phyloP scores from a whole-genome alignment of 2,329 filamentous ascomycete species.

The Amauroascus verrucosus region DNA sequence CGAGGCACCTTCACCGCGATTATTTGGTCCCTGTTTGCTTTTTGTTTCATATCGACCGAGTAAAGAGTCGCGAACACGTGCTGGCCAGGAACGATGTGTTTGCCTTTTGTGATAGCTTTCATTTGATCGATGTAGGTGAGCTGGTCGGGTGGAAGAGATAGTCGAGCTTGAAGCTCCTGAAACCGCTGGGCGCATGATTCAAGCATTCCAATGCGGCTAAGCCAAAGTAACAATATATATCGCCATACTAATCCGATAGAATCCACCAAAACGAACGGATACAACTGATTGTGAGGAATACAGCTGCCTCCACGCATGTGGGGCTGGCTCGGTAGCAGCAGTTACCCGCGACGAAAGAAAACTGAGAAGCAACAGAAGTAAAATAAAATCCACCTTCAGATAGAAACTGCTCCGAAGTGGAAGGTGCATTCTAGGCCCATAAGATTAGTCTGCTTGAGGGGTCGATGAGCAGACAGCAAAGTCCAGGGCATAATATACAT shows the following conservation, averaged over 20 bases:
- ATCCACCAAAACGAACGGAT: background rate
- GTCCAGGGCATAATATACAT: background rate
- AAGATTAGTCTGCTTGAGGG: background rate
- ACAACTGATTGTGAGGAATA: background rate
- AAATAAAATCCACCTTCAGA: background rate
- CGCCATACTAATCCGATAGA: background rate
- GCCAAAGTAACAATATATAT: background rate
- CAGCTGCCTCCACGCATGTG: background rate
- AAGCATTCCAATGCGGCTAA: background rate
- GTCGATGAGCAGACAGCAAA: background rate
- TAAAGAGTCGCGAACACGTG: slow-evolving; percentile 12
- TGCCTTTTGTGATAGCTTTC: background rate
- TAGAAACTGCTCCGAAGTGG: background rate
- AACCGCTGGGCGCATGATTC: slow-evolving; percentile 10
- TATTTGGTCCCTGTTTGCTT: background rate
- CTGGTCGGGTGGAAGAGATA: slow-evolving; percentile 12
- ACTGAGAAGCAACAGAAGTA: background rate
- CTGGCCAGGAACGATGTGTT: slow-evolving; percentile 15
- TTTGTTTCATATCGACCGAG: slow-evolving; percentile 3
- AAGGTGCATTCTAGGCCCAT: background rate
- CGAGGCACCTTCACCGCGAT: background rate
- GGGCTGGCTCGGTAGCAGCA: background rate
- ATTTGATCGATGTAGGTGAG: slow-evolving; percentile 5
- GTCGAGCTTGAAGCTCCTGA: slow-evolving; percentile 6
- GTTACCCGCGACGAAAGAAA: background rate